These are phyloP conservation scores for Ceratocystis ficicola DNA, from an alignment of 2,329 filamentous ascomycete genomes.

Conservation along the genomic window DNA sequence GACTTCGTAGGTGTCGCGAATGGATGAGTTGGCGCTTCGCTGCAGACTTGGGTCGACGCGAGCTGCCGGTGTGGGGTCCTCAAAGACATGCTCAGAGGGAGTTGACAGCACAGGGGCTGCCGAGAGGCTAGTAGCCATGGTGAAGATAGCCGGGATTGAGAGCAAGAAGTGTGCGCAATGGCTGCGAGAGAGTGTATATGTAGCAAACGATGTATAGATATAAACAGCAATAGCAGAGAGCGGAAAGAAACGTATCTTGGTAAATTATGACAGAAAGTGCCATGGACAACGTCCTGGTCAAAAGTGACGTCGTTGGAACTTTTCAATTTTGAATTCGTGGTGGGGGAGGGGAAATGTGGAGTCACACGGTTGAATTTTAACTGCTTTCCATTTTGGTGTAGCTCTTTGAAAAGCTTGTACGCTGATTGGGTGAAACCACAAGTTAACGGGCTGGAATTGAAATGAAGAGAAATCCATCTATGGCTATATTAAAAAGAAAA, in stretches of 20 bases:
- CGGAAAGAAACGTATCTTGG: too few relatives aligned
- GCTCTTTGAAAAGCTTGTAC: not conserved
- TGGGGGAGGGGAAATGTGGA: slow-evolving; percentile 13
- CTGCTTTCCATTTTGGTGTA: not conserved
- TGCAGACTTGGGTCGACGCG: slow-evolving; percentile 28
- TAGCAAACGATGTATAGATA: not conserved
- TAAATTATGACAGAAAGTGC: too few relatives aligned
- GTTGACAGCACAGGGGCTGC: slow-evolving; percentile 51
- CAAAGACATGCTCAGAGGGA: slow-evolving; percentile 47
- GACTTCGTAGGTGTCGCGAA: slow-evolving; percentile 73
- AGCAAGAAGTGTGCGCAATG: not conserved
- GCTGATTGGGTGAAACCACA: not conserved
- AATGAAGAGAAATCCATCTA: slow-evolving; percentile 3
- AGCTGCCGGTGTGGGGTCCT: slow-evolving; percentile 36
- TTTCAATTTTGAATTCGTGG: not conserved
- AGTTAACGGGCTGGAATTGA: not conserved
- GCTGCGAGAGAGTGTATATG: too few relatives aligned
- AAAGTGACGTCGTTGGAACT: slow-evolving; percentile 14
- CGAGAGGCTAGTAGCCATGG: slow-evolving; percentile 39
- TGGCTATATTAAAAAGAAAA: not conserved
- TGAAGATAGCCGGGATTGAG: not conserved
- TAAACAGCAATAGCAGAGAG: too few relatives aligned
- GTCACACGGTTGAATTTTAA: not conserved
- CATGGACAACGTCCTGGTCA: too few relatives aligned
- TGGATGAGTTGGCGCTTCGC: slow-evolving; percentile 41